phyloP scores from a whole-genome alignment of 495 filamentous ascomycete genomes.

The Hypoxylon intermedium region DNA sequence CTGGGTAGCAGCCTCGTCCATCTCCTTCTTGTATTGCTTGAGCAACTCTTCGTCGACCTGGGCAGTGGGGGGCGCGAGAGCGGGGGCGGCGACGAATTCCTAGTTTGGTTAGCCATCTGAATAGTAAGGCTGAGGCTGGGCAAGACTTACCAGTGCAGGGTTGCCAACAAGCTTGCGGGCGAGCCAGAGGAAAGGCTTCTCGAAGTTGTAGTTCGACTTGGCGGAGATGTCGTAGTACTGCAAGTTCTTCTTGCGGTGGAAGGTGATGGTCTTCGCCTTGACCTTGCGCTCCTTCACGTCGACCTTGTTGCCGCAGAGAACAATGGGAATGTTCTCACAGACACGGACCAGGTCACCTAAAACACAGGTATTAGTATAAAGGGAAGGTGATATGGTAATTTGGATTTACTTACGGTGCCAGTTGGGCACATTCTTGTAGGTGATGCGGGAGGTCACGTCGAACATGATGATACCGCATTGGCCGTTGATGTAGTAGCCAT shows the following conservation, averaged over 20 bases:
- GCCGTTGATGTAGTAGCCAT: slow-evolving; percentile 99
- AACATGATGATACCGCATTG: slow-evolving; percentile 99
- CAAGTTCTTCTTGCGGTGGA: slow-evolving; percentile 99
- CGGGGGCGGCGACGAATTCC: slow-evolving; percentile 97
- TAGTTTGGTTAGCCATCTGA: slow-evolving; percentile 48
- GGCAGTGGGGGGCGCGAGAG: slow-evolving; percentile 92
- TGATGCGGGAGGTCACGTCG: slow-evolving; percentile 99
- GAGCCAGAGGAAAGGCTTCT: slow-evolving; percentile 99
- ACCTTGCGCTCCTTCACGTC: slow-evolving; percentile 99
- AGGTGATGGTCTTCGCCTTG: slow-evolving; percentile 99
- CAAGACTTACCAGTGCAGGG: slow-evolving; percentile 74
- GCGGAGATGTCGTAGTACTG: slow-evolving; percentile 99
- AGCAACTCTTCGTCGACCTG: slow-evolving; percentile 83
- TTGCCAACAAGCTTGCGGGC: slow-evolving; percentile 98
- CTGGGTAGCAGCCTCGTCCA: slow-evolving; percentile 78
- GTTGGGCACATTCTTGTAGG: slow-evolving; percentile 99
- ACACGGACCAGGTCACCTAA: slow-evolving; percentile 98
- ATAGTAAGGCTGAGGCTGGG: background rate
- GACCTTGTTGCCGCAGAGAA: slow-evolving; percentile 99
- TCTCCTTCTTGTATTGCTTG: slow-evolving; percentile 83
- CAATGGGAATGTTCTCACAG: slow-evolving; percentile 99
- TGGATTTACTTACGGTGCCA: slow-evolving; percentile 90
- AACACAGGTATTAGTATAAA: slow-evolving; percentile 10
- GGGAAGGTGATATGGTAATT: background rate
- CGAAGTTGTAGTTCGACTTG: slow-evolving; percentile 99